These are phyloP conservation scores for Volutella citrinella DNA, from an alignment of 2,329 filamentous ascomycete species.

Conservation along the genomic window DNA sequence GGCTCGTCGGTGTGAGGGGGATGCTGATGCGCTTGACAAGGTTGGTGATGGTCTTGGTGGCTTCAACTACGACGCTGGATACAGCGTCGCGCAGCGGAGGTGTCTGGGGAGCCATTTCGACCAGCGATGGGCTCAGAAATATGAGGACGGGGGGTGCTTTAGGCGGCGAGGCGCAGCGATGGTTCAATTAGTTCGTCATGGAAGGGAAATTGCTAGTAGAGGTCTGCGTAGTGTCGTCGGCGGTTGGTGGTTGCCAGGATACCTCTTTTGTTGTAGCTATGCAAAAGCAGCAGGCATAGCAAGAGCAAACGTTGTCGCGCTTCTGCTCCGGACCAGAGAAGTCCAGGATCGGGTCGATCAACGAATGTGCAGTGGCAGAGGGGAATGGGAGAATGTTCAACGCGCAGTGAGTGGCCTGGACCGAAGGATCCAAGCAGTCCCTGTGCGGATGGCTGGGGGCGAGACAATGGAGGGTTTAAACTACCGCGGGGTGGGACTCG, in stretches of 20 bases:
- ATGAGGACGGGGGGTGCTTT: too few relatives aligned
- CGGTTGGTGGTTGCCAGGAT: too few relatives aligned
- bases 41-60: conserved; percentile 32
- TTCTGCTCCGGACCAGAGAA: too few relatives aligned
- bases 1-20: conserved; percentile 57
- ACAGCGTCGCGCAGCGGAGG: conserved; percentile 29
- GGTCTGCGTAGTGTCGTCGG: conserved; percentile 8
- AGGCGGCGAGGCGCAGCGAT: conserved; percentile 24
- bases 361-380: too few relatives aligned
- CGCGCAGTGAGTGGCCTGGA: too few relatives aligned
- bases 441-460: conserved; percentile 12
- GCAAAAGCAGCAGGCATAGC: too few relatives aligned
- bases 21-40: conserved; percentile 58
- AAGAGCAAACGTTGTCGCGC: too few relatives aligned
- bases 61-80: conserved; percentile 30
- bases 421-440: too few relatives aligned
- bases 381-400: too few relatives aligned
- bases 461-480: conserved; percentile 21
- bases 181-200: conserved; percentile 24
- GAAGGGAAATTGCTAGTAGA: conserved; percentile 8
- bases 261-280: too few relatives aligned
- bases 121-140: conserved; percentile 24
- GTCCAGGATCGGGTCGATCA: too few relatives aligned
- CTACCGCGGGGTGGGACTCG: conserved; percentile 19
- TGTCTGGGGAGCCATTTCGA: conserved; percentile 41